Evolutionary conservation across 1,284 basidiomycete genomes (phyloP).

Genomic region (Singerocomus rubriflavus): DNA sequence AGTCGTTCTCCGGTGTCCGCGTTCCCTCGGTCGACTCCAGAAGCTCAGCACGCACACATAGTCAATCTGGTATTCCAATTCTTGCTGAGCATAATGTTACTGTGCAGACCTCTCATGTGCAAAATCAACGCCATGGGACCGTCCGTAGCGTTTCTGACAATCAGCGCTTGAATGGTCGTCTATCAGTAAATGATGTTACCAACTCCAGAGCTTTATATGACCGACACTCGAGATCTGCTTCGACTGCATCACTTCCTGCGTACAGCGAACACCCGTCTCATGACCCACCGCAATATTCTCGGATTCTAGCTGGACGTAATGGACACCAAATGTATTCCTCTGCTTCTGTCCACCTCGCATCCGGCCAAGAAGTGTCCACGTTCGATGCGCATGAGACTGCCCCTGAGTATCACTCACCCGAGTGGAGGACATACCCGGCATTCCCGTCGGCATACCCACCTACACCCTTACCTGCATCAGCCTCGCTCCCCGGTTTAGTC

Average conservation of each 20-base stretch:
- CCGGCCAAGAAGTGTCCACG: conserved; percentile 5
- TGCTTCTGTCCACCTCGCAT: conserved; percentile 27
- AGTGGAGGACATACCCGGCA: conserved; percentile 49
- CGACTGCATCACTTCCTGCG: conserved; percentile 25
- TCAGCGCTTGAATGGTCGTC: conserved; percentile 5
- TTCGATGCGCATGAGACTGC: conserved; percentile 24
- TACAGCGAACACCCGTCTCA: conserved; percentile 26
- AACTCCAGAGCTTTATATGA: conserved; percentile 5
- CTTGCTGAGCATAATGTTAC: conserved; percentile 4
- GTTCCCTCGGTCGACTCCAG: conserved; percentile 3
- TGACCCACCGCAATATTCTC: conserved; percentile 29
- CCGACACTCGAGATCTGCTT: conserved; percentile 15
- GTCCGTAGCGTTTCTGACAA: conserved; percentile 23
- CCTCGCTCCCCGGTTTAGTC: conserved; percentile 19
- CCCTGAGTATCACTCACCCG: conserved; percentile 29
- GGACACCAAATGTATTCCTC: conserved; percentile 41
- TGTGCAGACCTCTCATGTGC: conserved; percentile 11
- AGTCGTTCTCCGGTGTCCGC: conserved; percentile 8
- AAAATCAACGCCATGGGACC: conserved; percentile 7
- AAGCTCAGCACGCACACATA: conserved; percentile 5
- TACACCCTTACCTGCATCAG: conserved; percentile 39
- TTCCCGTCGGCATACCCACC: conserved; percentile 51
- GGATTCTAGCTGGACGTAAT: conserved; percentile 15
- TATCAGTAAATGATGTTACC: not conserved
- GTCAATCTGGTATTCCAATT: conserved; percentile 13